phyloP scores from a whole-genome alignment of 345 rosid species.

The Clarkia xantiana region DNA sequence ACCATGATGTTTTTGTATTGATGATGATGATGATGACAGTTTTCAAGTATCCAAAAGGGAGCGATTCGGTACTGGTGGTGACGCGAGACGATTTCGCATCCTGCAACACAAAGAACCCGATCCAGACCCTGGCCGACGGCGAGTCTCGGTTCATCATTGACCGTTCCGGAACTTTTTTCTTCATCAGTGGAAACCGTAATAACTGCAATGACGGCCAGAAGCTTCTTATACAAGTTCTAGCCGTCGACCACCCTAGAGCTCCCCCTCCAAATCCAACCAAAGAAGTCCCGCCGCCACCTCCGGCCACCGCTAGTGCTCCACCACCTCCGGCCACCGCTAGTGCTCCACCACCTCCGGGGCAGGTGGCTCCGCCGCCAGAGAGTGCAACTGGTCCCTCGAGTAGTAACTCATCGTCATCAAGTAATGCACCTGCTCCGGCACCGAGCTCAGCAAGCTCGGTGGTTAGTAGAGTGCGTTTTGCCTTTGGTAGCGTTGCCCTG shows the following conservation, averaged over 20 bases:
- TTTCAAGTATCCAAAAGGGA: slow-evolving; percentile 59
- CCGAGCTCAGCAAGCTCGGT: no score
- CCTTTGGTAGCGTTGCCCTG: no score
- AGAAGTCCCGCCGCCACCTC: no score
- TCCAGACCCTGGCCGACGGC: slow-evolving; percentile 36
- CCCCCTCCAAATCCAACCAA: neutral
- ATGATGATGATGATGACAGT: slow-evolving; percentile 24
- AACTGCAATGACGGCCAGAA: slow-evolving; percentile 61
- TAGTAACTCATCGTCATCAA: no score
- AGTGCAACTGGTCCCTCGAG: no score
- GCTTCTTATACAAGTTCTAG: slow-evolving; percentile 42
- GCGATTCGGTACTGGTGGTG: slow-evolving; percentile 61
- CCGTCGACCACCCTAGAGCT: slow-evolving; percentile 24
- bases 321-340: no score
- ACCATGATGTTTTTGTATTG: neutral
- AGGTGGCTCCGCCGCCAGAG: no score
- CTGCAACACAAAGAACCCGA: slow-evolving; percentile 48
- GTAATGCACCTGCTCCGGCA: no score
- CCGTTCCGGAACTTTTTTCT: slow-evolving; percentile 69
- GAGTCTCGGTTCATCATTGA: slow-evolving; percentile 39
- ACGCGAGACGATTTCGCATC: slow-evolving; percentile 31
- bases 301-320: no score
- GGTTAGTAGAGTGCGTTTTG: no score
- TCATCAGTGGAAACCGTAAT: slow-evolving; percentile 52
- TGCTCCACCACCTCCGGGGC: no score